Evolutionary conservation across 1,139 yeast genomes (phyloP).

Genomic region (Kurtzmaniella natalensis): DNA sequence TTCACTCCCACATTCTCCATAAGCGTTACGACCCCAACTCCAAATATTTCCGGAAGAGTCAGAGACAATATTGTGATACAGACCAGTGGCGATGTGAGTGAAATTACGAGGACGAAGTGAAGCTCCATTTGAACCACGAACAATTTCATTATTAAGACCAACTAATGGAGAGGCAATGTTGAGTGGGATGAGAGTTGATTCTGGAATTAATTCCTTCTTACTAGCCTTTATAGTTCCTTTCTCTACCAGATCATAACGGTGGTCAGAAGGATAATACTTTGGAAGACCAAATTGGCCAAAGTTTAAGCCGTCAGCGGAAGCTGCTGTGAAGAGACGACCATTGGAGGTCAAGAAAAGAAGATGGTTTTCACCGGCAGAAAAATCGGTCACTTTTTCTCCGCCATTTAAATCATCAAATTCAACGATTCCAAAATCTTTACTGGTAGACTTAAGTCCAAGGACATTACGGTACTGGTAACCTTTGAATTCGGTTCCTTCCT

Average conservation of each 20-base stretch:
- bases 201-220: background rate
- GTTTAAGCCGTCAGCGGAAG: slow-evolving; percentile 46
- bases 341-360: slow-evolving; percentile 53
- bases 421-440: slow-evolving; percentile 8
- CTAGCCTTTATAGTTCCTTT: background rate
- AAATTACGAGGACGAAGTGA: slow-evolving; percentile 40
- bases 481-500: slow-evolving; percentile 11
- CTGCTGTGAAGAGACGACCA: slow-evolving; percentile 64
- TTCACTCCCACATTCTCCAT: slow-evolving; percentile 80
- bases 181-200: slow-evolving; percentile 16
- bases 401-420: slow-evolving; percentile 18
- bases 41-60: slow-evolving; percentile 63
- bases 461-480: slow-evolving; percentile 18
- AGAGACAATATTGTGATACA: slow-evolving; percentile 63
- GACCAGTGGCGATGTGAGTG: slow-evolving; percentile 65
- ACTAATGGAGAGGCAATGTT: slow-evolving; percentile 32
- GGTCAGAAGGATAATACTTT: slow-evolving; percentile 55
- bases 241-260: slow-evolving; percentile 5
- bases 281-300: slow-evolving; percentile 88
- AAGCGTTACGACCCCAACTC: slow-evolving; percentile 81
- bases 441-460: slow-evolving; percentile 17
- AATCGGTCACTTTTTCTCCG: slow-evolving; percentile 46
- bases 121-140: slow-evolving; percentile 16
- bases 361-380: slow-evolving; percentile 65
- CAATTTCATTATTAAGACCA: slow-evolving; percentile 32